Evolutionary conservation across 169 alveolate species (phyloP).

Genomic region (Cryptosporidium felis): DNA sequence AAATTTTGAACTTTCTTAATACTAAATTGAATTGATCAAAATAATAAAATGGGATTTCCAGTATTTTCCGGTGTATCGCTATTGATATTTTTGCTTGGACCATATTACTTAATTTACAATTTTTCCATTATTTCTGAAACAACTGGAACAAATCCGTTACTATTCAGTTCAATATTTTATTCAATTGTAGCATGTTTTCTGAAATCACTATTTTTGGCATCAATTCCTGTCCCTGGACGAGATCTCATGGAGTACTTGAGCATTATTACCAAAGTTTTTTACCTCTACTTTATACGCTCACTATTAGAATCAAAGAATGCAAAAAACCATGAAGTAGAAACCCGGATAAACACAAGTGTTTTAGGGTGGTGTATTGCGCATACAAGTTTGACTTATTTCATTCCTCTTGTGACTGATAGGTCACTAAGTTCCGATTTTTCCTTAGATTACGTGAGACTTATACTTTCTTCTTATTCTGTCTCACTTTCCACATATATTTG

Average conservation of each 20-base stretch:
- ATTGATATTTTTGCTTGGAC: constrained; percentile 29
- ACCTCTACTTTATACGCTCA: constrained; percentile 2
- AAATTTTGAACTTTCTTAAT: too few species aligned
- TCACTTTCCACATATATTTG: constrained; percentile 36
- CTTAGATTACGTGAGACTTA: constrained; percentile 14
- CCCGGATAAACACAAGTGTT: constrained; percentile 16
- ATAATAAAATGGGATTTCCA: constrained; percentile 64
- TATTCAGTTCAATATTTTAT: constrained; percentile 30
- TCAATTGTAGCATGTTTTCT: constrained; percentile 17
- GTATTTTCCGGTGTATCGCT: constrained; percentile 48
- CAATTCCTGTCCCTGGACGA: constrained; percentile 19
- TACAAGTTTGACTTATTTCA: constrained; percentile 20
- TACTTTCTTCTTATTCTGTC: constrained; percentile 47
- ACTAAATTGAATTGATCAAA: too few species aligned
- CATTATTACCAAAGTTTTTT: constrained; percentile 25
- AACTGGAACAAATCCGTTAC: constrained; percentile 20
- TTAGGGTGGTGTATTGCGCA: constrained; percentile 56
- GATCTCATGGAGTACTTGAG: constrained; percentile 17
- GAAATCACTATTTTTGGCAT: constrained; percentile 45
- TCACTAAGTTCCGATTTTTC: constrained; percentile 51
- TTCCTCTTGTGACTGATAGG: constrained; percentile 41
- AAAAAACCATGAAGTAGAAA: constrained; percentile 38
- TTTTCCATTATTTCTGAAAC: constrained; percentile 1
- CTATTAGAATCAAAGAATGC: constrained; percentile 21
- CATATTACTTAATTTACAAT: constrained; percentile 32